Evolutionary conservation across 2,329 filamentous ascomycete species (phyloP).

Genomic region (Xylaria sp.): DNA sequence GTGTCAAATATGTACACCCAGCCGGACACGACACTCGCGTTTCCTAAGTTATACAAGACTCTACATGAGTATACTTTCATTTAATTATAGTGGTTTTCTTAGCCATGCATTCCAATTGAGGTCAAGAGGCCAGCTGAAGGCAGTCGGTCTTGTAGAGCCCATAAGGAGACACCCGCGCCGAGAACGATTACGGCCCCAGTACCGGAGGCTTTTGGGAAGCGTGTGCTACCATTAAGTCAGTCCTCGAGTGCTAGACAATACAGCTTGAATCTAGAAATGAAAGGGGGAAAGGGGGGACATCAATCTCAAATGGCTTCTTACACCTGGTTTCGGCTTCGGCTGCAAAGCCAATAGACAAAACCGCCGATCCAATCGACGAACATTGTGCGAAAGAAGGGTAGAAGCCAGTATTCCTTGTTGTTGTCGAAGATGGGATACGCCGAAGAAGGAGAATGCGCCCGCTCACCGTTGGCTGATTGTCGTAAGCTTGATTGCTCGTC

Average conservation of each 20-base stretch:
- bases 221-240: conserved; percentile 24
- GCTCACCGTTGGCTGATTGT: conserved; percentile 36
- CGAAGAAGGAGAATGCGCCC: conserved; percentile 33
- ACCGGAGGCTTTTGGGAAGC: background rate
- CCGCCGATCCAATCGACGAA: conserved; percentile 55
- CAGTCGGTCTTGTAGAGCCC: conserved; percentile 27
- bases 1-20: background rate
- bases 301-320: conserved; percentile 42
- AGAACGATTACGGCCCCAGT: conserved; percentile 28
- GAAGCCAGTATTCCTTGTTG: conserved; percentile 46
- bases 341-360: conserved; percentile 49
- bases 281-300: background rate
- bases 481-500: conserved; percentile 31
- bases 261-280: background rate
- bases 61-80: background rate
- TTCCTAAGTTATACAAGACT: background rate
- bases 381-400: conserved; percentile 49
- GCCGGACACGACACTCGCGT: background rate
- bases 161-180: conserved; percentile 27
- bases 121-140: conserved; percentile 14
- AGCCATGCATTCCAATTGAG: conserved; percentile 7
- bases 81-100: background rate
- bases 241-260: background rate
- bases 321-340: conserved; percentile 44
- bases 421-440: conserved; percentile 21